These are phyloP conservation scores for Lagenaria siceraria DNA, from an alignment of 306 rosid genomes.

Conservation along the genomic window DNA sequence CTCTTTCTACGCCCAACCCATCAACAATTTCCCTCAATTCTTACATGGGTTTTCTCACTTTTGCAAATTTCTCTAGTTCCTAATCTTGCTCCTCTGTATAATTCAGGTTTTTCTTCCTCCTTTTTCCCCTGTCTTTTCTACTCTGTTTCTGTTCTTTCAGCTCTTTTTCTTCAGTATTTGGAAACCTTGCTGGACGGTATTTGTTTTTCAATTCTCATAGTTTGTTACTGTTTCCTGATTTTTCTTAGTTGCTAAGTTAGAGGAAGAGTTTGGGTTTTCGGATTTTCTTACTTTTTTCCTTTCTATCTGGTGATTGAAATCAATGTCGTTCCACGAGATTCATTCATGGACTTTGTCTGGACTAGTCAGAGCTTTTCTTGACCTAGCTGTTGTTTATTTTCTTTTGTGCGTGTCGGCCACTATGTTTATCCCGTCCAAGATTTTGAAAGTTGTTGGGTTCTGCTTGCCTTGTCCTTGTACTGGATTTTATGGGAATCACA, in stretches of 20 bases:
- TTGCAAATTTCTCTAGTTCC: neutral
- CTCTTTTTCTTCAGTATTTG: neutral
- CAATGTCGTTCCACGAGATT: conserved; percentile 19
- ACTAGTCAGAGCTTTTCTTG: conserved; percentile 49
- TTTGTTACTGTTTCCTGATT: neutral
- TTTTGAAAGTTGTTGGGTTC: conserved; percentile 31
- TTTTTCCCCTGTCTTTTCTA: neutral
- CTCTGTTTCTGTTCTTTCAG: neutral
- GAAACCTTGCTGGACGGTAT: neutral
- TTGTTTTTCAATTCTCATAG: neutral
- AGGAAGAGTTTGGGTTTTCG: neutral
- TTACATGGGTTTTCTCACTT: neutral
- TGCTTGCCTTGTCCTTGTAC: conserved; percentile 70
- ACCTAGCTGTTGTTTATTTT: conserved; percentile 55
- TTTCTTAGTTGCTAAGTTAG: neutral
- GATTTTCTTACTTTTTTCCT: neutral
- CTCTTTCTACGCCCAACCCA: neutral
- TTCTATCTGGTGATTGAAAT: neutral
- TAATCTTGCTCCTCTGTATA: neutral
- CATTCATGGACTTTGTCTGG: conserved; percentile 68
- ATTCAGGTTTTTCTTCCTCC: neutral
- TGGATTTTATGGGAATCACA: conserved; percentile 50
- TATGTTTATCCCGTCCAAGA: conserved; percentile 38
- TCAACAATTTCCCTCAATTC: neutral
- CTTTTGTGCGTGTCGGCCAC: conserved; percentile 48